A percentile compares a stretch with the other conserved stretches of the same genome.
phyloP scores from a whole-genome alignment of 371 early-diverging fungal species.

The Mucor velutinosus region DNA sequence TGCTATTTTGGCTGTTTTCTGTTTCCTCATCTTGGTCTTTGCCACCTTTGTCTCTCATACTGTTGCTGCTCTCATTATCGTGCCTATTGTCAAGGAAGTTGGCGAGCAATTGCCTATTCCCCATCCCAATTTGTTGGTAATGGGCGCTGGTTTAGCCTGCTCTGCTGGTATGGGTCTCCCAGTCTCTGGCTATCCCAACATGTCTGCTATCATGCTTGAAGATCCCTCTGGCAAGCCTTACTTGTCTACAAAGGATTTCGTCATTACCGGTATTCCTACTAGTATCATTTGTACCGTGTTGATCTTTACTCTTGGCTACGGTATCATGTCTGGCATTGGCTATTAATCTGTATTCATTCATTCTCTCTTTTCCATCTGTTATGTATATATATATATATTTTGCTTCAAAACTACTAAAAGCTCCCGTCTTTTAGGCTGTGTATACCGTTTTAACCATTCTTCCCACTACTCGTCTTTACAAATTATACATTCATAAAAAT shows the following conservation, averaged over 20 bases:
- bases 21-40: constrained; percentile 71
- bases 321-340: constrained; percentile 64
- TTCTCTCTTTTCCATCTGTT: not conserved
- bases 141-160: constrained; percentile 63
- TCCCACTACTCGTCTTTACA: not conserved
- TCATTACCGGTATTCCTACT: constrained; percentile 81
- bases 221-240: constrained; percentile 90
- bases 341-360: constrained; percentile 23
- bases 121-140: constrained; percentile 88
- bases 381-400: not conserved
- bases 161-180: constrained; percentile 71
- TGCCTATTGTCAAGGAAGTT: constrained; percentile 81
- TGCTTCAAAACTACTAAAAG: not conserved
- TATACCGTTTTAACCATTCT: not conserved
- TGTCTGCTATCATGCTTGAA: constrained; percentile 94
- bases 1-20: constrained; percentile 67
- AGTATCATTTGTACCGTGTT: constrained; percentile 70
- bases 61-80: constrained; percentile 84
- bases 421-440: not conserved
- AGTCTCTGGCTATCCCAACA: constrained; percentile 95
- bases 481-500: not conserved
- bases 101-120: constrained; percentile 75
- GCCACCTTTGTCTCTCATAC: constrained; percentile 97
- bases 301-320: constrained; percentile 81
- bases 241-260: constrained; percentile 80